phyloP scores from a whole-genome alignment of 78 protist species.

The Trichosphaerium sp. region DNA sequence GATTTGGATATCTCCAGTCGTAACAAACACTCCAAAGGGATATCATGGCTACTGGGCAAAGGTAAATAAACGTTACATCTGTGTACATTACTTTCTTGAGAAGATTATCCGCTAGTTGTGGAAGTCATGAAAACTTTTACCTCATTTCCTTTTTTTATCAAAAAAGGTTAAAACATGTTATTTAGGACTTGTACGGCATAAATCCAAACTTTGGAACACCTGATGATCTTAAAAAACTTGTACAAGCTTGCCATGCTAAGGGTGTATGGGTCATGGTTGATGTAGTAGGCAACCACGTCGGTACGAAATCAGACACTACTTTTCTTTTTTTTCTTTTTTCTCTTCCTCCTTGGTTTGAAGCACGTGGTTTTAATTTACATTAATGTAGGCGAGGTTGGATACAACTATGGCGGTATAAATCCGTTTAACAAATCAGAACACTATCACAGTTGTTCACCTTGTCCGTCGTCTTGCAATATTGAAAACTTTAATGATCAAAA shows the following conservation, averaged over 20 bases:
- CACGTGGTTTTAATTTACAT: constrained; percentile 48
- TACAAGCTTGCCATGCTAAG: constrained; percentile 22
- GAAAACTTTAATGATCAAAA: constrained; percentile 43
- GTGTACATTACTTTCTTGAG: no score
- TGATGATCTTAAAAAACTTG: constrained; percentile 46
- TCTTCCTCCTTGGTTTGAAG: constrained; percentile 1
- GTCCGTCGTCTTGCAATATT: constrained; percentile 49
- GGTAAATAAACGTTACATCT: no score
- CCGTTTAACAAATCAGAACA: constrained; percentile 50
- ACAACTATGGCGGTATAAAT: constrained; percentile 17
- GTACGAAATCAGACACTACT: no score
- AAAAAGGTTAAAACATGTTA: background rate
- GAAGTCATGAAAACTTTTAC: no score
- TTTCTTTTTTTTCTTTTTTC: no score
- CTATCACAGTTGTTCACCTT: constrained; percentile 51
- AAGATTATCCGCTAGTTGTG: no score
- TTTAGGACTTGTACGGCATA: constrained; percentile 19
- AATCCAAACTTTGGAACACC: constrained; percentile 59
- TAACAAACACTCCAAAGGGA: constrained; percentile 55
- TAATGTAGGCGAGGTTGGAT: constrained; percentile 47
- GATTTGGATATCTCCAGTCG: constrained; percentile 83
- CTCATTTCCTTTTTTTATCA: no score
- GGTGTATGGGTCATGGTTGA: constrained; percentile 74
- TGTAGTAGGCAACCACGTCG: constrained; percentile 65
- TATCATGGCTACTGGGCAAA: constrained; percentile 72